A percentile compares a stretch with the other conserved stretches of the same genome.
Conservation (phyloP, 257 asterid species). For the Salvia miltiorrhiza region DNA sequence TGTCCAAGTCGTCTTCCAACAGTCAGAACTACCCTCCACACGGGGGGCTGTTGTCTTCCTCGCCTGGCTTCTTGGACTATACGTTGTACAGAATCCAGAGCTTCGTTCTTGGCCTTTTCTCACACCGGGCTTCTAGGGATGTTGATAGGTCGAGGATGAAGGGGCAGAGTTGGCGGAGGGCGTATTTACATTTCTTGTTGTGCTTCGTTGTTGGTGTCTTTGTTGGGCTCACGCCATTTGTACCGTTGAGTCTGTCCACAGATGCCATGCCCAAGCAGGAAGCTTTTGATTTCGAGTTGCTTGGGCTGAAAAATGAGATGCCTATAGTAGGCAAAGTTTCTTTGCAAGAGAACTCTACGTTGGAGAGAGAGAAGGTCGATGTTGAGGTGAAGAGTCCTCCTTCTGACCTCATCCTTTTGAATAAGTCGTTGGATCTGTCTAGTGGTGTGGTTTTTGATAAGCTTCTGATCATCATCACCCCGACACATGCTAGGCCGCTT, state of each 20-base stretch:
- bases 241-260: slow-evolving; percentile 35
- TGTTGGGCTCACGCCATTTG: slow-evolving; percentile 58
- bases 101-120: slow-evolving; percentile 44
- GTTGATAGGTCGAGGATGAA: slow-evolving; percentile 52
- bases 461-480: slow-evolving; percentile 71
- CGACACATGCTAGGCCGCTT: slow-evolving; percentile 41
- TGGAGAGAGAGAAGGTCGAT: slow-evolving; percentile 17
- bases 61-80: slow-evolving; percentile 45
- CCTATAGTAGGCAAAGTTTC: slow-evolving; percentile 22
- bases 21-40: slow-evolving; percentile 40
- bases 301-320: slow-evolving; percentile 25
- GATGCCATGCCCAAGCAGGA: slow-evolving; percentile 35
- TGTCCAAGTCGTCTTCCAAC: slow-evolving; percentile 58
- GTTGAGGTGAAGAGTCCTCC: slow-evolving; percentile 22
- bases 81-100: slow-evolving; percentile 44
- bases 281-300: slow-evolving; percentile 39
- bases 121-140: slow-evolving; percentile 48
- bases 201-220: slow-evolving; percentile 60
- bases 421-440: slow-evolving; percentile 27
- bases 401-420: not conserved
- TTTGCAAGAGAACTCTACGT: slow-evolving; percentile 20
- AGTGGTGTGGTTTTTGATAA: slow-evolving; percentile 29
- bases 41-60: slow-evolving; percentile 31
- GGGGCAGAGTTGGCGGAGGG: slow-evolving; percentile 61
- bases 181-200: slow-evolving; percentile 48